phyloP scores from a whole-genome alignment of 208 protist genomes.

The Leishmania gerbilli region DNA sequence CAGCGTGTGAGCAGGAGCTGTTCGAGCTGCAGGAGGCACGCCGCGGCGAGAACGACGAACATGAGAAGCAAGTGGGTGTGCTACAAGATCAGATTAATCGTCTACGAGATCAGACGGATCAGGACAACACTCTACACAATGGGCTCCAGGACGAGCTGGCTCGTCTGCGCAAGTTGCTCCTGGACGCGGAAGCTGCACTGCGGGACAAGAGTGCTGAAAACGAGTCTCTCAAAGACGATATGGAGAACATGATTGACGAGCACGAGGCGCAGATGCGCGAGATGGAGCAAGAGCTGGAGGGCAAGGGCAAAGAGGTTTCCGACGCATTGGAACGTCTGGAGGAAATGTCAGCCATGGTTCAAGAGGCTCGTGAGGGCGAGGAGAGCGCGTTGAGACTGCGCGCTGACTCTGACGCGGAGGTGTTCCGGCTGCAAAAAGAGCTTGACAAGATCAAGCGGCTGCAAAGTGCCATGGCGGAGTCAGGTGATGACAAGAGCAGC shows the following conservation, averaged over 20 bases:
- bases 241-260: slow-evolving; percentile 57
- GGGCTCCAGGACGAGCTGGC: slow-evolving; percentile 40
- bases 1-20: slow-evolving; percentile 62
- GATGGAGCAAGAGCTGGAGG: slow-evolving; percentile 52
- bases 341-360: slow-evolving; percentile 77
- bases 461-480: slow-evolving; percentile 20
- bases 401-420: slow-evolving; percentile 65
- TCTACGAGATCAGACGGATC: slow-evolving; percentile 45
- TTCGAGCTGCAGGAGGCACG: slow-evolving; percentile 67
- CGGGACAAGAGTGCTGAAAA: slow-evolving; percentile 53
- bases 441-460: slow-evolving; percentile 53
- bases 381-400: slow-evolving; percentile 54
- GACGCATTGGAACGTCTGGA: slow-evolving; percentile 76
- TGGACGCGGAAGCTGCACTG: slow-evolving; percentile 40
- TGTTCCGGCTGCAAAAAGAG: slow-evolving; percentile 75
- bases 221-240: slow-evolving; percentile 45
- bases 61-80: slow-evolving; percentile 53
- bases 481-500: slow-evolving; percentile 26
- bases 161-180: slow-evolving; percentile 42
- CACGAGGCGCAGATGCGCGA: slow-evolving; percentile 67
- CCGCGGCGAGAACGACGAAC: slow-evolving; percentile 53
- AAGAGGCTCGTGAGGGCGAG: slow-evolving; percentile 71
- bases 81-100: slow-evolving; percentile 69
- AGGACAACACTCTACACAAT: slow-evolving; percentile 39
- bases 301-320: slow-evolving; percentile 61